Percentiles rank a stretch among this genome's conserved stretches.
phyloP scores from a whole-genome alignment of 345 rosid genomes.

The Lepidium aucheri region DNA sequence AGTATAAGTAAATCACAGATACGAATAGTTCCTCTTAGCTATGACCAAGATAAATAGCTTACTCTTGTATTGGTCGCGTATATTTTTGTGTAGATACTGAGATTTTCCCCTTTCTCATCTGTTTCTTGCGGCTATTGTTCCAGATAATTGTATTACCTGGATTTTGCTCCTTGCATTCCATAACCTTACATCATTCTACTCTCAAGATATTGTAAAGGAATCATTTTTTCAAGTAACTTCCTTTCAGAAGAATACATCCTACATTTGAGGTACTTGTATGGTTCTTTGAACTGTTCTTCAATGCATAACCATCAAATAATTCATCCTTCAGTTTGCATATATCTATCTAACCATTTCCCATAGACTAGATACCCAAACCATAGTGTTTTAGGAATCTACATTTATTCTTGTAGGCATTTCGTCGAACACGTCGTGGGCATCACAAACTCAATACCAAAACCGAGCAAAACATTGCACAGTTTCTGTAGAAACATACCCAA shows the following conservation, averaged over 20 bases:
- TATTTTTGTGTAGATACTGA: neutral
- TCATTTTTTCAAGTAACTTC: neutral
- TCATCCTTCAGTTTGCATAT: no score
- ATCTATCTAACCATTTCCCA: neutral
- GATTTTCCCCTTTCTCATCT: neutral
- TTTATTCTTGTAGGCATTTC: conserved; percentile 42
- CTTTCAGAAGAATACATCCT: neutral
- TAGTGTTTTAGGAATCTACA: conserved; percentile 40
- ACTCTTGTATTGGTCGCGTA: neutral
- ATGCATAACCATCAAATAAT: no score
- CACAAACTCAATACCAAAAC: neutral
- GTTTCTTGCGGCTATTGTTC: neutral
- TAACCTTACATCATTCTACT: no score
- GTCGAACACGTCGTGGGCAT: conserved; percentile 35
- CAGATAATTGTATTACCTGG: no score
- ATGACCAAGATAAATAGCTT: neutral
- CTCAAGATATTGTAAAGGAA: neutral
- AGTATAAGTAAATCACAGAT: neutral
- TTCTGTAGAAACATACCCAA: conserved; percentile 24
- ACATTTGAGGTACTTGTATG: neutral
- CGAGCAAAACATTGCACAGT: conserved; percentile 33
- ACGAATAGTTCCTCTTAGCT: neutral
- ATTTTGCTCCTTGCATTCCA: no score
- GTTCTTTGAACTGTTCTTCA: no score
- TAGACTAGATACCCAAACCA: conserved; percentile 1